A percentile compares a stretch with the other conserved stretches of the same genome.
These are phyloP conservation scores for Ceriops tagal DNA, from an alignment of 345 rosid species.

Conservation along the genomic window DNA sequence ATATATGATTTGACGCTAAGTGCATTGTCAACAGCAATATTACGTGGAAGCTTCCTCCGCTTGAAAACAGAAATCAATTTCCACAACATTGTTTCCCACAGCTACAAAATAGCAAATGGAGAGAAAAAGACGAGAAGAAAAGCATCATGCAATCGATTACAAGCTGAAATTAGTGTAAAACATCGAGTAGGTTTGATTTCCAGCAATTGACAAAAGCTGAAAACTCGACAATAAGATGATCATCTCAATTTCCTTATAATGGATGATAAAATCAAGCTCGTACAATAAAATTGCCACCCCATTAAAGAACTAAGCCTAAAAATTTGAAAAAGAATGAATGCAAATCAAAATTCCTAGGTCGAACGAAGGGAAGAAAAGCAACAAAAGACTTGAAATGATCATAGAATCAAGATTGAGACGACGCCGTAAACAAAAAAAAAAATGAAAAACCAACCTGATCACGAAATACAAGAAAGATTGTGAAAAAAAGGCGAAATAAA, in stretches of 20 bases:
- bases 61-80: too few species aligned
- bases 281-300: not conserved
- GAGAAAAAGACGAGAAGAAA: not conserved
- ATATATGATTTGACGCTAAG: too few species aligned
- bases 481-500: not conserved
- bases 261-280: not conserved
- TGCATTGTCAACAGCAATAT: too few species aligned
- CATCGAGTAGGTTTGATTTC: not conserved
- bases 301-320: too few species aligned
- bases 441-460: constrained; percentile 14
- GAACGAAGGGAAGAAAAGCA: not conserved
- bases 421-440: too few species aligned
- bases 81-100: too few species aligned
- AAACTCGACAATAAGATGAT: not conserved
- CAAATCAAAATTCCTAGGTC: not conserved
- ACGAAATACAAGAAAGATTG: too few species aligned
- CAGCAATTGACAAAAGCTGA: not conserved
- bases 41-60: too few species aligned
- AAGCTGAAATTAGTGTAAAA: not conserved
- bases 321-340: too few species aligned
- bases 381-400: too few species aligned
- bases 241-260: not conserved
- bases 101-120: too few species aligned
- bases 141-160: not conserved
- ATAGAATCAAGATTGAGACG: not conserved